Percentiles rank a stretch among this genome's conserved stretches.
Evolutionary conservation across 306 rosid genomes (phyloP).

Genomic region (Alnus glutinosa): DNA sequence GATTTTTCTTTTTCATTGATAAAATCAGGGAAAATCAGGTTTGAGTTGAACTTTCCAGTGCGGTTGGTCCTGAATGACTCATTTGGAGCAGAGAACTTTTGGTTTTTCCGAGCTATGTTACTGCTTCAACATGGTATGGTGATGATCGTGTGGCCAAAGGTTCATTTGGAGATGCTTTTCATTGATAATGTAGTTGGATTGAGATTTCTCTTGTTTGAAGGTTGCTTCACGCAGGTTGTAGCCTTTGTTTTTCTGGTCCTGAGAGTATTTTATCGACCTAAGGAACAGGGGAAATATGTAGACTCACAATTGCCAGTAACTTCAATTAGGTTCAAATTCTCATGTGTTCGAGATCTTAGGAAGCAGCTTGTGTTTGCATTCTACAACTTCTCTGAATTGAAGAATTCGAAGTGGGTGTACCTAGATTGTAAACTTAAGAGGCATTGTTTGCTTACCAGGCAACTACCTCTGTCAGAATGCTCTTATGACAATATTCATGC

Average conservation of each 20-base stretch:
- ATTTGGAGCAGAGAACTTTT: conserved; percentile 43
- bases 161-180: conserved; percentile 83
- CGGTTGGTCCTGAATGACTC: conserved; percentile 36
- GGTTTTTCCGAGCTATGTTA: conserved; percentile 49
- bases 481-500: conserved; percentile 82
- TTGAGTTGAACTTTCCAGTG: conserved; percentile 46
- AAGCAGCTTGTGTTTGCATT: conserved; percentile 79
- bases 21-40: conserved; percentile 46
- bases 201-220: conserved; percentile 79
- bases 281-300: conserved; percentile 42
- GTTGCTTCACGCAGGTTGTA: conserved; percentile 71
- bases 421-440: conserved; percentile 66
- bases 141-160: conserved; percentile 69
- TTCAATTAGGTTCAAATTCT: conserved; percentile 78
- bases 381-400: conserved; percentile 61
- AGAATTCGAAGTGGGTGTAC: conserved; percentile 67
- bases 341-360: conserved; percentile 45
- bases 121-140: conserved; percentile 59
- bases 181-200: conserved; percentile 85
- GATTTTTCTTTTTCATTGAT: conserved; percentile 37
- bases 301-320: conserved; percentile 74
- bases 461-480: conserved; percentile 79
- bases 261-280: conserved; percentile 53
- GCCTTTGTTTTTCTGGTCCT: conserved; percentile 62
- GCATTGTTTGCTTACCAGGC: conserved; percentile 69